Evolutionary conservation across 148 eudicot genomes (phyloP).

Genomic region (Rhododendron vialii): DNA sequence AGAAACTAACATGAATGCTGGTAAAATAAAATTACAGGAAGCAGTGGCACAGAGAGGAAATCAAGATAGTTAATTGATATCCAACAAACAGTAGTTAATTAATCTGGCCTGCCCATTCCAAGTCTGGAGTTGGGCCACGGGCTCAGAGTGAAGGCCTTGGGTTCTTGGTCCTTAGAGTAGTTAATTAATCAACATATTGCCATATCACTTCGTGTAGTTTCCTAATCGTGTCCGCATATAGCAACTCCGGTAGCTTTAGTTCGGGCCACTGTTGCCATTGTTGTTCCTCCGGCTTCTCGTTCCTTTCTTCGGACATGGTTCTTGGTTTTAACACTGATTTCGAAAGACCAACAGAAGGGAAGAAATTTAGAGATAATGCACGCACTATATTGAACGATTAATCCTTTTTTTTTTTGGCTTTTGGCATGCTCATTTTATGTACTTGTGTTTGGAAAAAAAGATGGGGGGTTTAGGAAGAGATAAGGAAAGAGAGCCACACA

Average conservation of each 20-base stretch:
- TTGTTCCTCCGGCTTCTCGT: slow-evolving; percentile 23
- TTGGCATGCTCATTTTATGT: not conserved
- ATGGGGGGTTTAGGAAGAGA: slow-evolving; percentile 27
- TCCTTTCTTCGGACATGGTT: slow-evolving; percentile 44
- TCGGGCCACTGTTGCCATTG: slow-evolving; percentile 49
- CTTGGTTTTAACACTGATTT: not conserved
- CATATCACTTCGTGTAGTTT: slow-evolving; percentile 19
- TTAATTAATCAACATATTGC: not conserved
- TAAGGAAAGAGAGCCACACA: slow-evolving; percentile 99
- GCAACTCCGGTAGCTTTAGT: too few relatives aligned
- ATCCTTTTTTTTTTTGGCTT: not conserved
- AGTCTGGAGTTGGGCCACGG: too few relatives aligned
- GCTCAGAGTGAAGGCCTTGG: too few relatives aligned
- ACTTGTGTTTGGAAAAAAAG: not conserved
- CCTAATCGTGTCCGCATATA: too few relatives aligned
- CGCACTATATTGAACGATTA: slow-evolving; percentile 22
- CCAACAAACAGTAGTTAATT: too few relatives aligned
- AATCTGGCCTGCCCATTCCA: too few relatives aligned
- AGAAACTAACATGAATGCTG: not conserved
- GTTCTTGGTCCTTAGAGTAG: too few relatives aligned
- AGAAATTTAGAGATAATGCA: slow-evolving; percentile 26
- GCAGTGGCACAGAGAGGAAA: not conserved
- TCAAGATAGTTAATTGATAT: not conserved
- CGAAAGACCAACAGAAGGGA: slow-evolving; percentile 16
- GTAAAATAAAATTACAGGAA: not conserved